These are phyloP conservation scores for Chrysophaeum taylorii DNA, from an alignment of 352 stramenopile genomes.

Conservation along the genomic window DNA sequence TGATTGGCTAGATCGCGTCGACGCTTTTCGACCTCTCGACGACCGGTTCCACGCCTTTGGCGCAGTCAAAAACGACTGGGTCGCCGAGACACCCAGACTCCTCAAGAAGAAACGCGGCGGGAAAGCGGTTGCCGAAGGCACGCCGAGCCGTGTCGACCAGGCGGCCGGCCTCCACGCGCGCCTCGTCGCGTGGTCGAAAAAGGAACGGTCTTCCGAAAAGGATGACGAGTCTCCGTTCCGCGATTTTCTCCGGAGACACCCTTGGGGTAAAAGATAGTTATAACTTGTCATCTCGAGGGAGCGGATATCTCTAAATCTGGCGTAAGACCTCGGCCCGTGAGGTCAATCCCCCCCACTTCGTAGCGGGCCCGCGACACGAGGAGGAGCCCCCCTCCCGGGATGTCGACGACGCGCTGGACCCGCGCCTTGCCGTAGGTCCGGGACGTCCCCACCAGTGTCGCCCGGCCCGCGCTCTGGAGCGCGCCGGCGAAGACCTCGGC, in stretches of 20 bases:
- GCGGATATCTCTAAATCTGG: no score
- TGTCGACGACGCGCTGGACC: conserved; percentile 38
- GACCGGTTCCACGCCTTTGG: no score
- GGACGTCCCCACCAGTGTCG: conserved; percentile 37
- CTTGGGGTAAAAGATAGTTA: no score
- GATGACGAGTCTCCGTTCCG: no score
- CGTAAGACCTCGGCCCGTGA: no score
- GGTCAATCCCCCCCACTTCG: no score
- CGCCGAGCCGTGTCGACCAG: not conserved
- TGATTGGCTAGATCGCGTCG: not conserved
- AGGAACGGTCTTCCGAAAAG: not conserved
- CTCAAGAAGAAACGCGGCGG: not conserved
- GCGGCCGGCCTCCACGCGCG: not conserved
- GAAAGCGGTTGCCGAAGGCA: not conserved
- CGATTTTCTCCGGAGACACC: no score
- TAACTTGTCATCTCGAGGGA: no score
- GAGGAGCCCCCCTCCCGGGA: no score
- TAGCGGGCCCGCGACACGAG: no score
- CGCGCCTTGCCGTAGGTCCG: conserved; percentile 61
- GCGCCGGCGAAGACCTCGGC: conserved; percentile 52
- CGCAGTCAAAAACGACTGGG: not conserved
- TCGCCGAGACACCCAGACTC: not conserved
- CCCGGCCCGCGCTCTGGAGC: conserved; percentile 47
- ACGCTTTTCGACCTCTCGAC: no score
- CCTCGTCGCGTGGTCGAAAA: not conserved